Evolutionary conservation across 345 rosid species (phyloP).

Genomic region (Populus nigra): DNA sequence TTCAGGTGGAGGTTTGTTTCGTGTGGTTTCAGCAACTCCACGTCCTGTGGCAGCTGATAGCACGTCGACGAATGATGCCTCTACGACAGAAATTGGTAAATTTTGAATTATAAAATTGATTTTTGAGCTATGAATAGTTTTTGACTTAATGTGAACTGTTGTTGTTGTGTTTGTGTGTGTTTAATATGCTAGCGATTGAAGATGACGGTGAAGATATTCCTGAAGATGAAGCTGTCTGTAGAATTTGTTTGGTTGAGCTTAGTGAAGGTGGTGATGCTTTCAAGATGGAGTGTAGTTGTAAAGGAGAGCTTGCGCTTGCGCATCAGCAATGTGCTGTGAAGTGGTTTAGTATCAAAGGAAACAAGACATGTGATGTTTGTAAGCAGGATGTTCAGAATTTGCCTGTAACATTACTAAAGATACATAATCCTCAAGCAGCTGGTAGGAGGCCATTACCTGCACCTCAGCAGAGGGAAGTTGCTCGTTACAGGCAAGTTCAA

Average conservation of each 20-base stretch:
- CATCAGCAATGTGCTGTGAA: conserved; percentile 58
- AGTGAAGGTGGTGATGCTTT: conserved; percentile 54
- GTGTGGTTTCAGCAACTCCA: conserved; percentile 44
- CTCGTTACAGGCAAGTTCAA: conserved; percentile 43
- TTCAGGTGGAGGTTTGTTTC: conserved; percentile 44
- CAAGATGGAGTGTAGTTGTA: conserved; percentile 68
- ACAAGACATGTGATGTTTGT: conserved; percentile 58
- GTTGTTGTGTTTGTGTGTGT: not conserved
- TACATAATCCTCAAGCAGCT: conserved; percentile 36
- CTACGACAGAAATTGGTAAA: conserved; percentile 34
- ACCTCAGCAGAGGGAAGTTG: conserved; percentile 30
- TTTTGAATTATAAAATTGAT: not conserved
- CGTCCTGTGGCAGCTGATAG: conserved; percentile 24
- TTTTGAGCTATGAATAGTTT: not conserved
- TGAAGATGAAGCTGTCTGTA: conserved; percentile 66
- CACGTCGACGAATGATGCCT: conserved; percentile 21
- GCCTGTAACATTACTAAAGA: conserved; percentile 49
- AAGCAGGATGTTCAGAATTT: conserved; percentile 55
- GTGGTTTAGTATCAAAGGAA: conserved; percentile 66
- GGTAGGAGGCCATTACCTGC: conserved; percentile 26
- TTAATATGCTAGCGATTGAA: conserved; percentile 23
- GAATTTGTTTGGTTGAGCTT: conserved; percentile 58
- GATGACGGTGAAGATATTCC: conserved; percentile 51
- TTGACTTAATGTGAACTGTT: not conserved
- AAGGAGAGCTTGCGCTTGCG: conserved; percentile 67